Evolutionary conservation across 1,284 basidiomycete genomes (phyloP).

Genomic region (Laetiporus sulphureus): DNA sequence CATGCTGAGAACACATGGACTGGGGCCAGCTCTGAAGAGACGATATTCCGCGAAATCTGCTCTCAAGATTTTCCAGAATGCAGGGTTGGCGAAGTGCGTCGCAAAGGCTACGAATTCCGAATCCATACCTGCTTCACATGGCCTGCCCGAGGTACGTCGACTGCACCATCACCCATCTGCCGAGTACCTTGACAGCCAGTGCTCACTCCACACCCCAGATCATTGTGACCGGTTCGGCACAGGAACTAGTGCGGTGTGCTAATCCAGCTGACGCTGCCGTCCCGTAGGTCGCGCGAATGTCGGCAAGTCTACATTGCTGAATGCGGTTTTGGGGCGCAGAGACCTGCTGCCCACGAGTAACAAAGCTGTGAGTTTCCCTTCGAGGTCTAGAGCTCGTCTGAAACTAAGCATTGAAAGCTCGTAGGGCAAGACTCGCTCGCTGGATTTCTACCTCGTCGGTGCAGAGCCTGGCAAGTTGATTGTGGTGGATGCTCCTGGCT

Average conservation of each 20-base stretch:
- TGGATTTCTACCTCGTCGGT: conserved; percentile 69
- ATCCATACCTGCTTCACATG: conserved; percentile 37
- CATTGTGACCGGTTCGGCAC: conserved; percentile 25
- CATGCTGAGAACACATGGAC: too few species aligned
- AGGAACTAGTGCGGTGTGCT: neutral
- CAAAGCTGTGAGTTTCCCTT: conserved; percentile 45
- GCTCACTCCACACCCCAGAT: conserved; percentile 17
- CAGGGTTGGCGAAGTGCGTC: conserved; percentile 37
- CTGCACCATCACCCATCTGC: neutral
- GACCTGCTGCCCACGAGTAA: conserved; percentile 56
- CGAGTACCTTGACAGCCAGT: neutral
- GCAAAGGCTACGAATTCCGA: conserved; percentile 32
- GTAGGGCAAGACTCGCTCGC: conserved; percentile 61
- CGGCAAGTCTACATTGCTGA: conserved; percentile 69
- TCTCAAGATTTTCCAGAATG: conserved; percentile 27
- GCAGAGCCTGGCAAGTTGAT: conserved; percentile 46
- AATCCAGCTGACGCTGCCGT: neutral
- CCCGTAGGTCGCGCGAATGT: conserved; percentile 49
- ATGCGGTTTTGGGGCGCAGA: conserved; percentile 54
- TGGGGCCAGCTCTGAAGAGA: too few species aligned
- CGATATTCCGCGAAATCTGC: neutral
- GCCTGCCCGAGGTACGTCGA: conserved; percentile 42
- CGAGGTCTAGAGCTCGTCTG: neutral
- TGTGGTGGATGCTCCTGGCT: conserved; percentile 73
- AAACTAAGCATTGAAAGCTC: too few species aligned